Conservation (phyloP, 1,139 yeast genomes). For the Blastobotrys raffinosifermentans region DNA sequence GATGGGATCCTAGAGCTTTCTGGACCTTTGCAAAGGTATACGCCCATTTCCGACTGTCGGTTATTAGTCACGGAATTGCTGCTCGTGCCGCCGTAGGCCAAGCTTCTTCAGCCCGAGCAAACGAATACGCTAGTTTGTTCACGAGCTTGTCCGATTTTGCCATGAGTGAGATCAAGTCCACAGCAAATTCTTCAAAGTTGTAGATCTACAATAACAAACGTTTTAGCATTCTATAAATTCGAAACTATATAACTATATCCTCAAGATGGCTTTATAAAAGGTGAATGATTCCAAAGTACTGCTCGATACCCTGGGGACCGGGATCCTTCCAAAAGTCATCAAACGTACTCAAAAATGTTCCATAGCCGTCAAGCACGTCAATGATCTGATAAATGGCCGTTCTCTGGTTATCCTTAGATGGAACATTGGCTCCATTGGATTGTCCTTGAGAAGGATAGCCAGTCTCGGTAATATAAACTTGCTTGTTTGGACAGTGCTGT, state of each 20-base stretch:
- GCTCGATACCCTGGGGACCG: conserved; percentile 80
- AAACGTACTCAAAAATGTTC: conserved; percentile 65
- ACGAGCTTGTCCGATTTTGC: conserved; percentile 41
- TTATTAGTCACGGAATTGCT: conserved; percentile 63
- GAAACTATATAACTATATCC: too few relatives aligned
- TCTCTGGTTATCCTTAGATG: conserved; percentile 61
- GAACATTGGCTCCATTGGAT: conserved; percentile 67
- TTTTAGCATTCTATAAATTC: too few relatives aligned
- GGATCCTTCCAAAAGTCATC: conserved; percentile 86
- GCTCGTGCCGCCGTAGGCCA: conserved; percentile 54
- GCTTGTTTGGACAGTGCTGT: conserved; percentile 35
- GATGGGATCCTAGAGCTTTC: conserved; percentile 31
- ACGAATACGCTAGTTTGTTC: conserved; percentile 40
- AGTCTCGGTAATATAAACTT: conserved; percentile 63
- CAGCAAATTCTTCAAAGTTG: not conserved
- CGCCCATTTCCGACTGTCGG: conserved; percentile 54
- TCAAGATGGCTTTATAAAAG: conserved; percentile 34
- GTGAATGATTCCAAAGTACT: conserved; percentile 66
- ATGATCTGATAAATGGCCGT: conserved; percentile 61
- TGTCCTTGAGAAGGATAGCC: conserved; percentile 81
- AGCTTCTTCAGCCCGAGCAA: conserved; percentile 56
- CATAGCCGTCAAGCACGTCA: conserved; percentile 46
- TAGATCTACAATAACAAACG: not conserved
- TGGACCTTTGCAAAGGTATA: conserved; percentile 58
- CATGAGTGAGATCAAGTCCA: conserved; percentile 20